phyloP scores from a whole-genome alignment of 108 stramenopile genomes.

The Cyclostephanos tholiformis region DNA sequence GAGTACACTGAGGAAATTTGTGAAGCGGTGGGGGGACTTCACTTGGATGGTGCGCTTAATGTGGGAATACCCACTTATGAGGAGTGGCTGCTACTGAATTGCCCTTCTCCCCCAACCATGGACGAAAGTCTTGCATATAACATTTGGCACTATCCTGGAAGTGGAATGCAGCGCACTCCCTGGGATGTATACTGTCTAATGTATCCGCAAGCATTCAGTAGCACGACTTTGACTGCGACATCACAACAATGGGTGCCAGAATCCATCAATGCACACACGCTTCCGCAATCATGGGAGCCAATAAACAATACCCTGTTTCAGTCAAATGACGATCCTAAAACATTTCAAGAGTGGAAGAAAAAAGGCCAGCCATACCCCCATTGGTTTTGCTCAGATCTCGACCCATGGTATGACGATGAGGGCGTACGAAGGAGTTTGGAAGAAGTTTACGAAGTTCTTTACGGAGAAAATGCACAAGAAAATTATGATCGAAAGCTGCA shows the following conservation, averaged over 20 bases:
- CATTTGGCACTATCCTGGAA: slow-evolving; percentile 48
- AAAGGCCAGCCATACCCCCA: slow-evolving; percentile 40
- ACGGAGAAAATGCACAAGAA: slow-evolving; percentile 45
- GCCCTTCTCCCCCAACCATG: slow-evolving; percentile 43
- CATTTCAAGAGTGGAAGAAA: slow-evolving; percentile 54
- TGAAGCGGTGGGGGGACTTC: slow-evolving; percentile 11
- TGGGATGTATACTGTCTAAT: slow-evolving; percentile 50
- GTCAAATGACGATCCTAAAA: slow-evolving; percentile 30
- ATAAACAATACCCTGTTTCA: background rate
- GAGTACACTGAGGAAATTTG: slow-evolving; percentile 2
- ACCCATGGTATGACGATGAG: slow-evolving; percentile 56
- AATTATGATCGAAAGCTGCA: slow-evolving; percentile 26
- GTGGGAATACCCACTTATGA: slow-evolving; percentile 32
- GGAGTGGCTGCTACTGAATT: slow-evolving; percentile 44
- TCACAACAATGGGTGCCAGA: slow-evolving; percentile 34
- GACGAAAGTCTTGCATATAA: slow-evolving; percentile 38
- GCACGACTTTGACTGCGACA: slow-evolving; percentile 15
- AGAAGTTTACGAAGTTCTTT: slow-evolving; percentile 54
- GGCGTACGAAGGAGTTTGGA: slow-evolving; percentile 45
- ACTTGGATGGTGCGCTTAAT: slow-evolving; percentile 11
- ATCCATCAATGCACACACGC: slow-evolving; percentile 6
- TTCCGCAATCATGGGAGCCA: slow-evolving; percentile 32
- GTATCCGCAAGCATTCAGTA: slow-evolving; percentile 27
- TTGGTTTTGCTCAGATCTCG: slow-evolving; percentile 47
- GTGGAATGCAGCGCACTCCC: slow-evolving; percentile 53